Base-by-base conservation (phyloP, 352 stramenopile species). In the Stramenopiles sp. region DNA sequence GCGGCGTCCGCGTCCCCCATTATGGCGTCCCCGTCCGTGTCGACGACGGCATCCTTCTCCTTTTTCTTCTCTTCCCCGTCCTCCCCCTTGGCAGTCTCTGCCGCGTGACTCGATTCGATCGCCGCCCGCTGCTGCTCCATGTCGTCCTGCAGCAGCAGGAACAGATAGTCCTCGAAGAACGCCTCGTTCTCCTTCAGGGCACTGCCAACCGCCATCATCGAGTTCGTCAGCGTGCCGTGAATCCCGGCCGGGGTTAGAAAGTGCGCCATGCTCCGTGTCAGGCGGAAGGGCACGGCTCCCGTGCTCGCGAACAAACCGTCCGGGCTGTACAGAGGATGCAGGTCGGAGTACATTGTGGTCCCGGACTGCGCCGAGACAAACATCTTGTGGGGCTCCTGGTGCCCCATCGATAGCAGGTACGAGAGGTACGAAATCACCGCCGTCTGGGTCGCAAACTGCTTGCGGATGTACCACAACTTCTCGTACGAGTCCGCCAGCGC, bases 181-280 rank as follows among this genome's bases (percentile, higher is more conserved):
- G 77, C n/a, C 68, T 31, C 35, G 18, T 1, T 6, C 68, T 71
- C 6, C 1, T 35, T 6, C 34, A 79, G 3, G 75, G 36, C 74
- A 77, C 32, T 71, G 78, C 87, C 87, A 1, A 85, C 84, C 2
- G 87, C 86, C 2, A 83, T 80, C 84, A 94, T 92, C 1, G 84
- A 81, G 31, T 92, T 82, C 53, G 85, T 88, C 79, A 94, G 92
- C 4, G 86, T 84, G 0, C 88, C 88, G 30, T 94, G 84, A 0
- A 94, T 86, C 6, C 88, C 88, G 0, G 84, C 80, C 0, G 83
- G 82, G 32, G 87, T 93, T 68, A 94, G 83, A 76, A 94, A 91
- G 77, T 87, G 89, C 79, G 89, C 83, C 74, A 94, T 76, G 74
- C 93, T 94, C 1, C 87, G 87, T 37, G 88, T 93, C 18, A 94